Base-by-base conservation (phyloP, 345 rosid species). In the Melaleuca quinquenervia region DNA sequence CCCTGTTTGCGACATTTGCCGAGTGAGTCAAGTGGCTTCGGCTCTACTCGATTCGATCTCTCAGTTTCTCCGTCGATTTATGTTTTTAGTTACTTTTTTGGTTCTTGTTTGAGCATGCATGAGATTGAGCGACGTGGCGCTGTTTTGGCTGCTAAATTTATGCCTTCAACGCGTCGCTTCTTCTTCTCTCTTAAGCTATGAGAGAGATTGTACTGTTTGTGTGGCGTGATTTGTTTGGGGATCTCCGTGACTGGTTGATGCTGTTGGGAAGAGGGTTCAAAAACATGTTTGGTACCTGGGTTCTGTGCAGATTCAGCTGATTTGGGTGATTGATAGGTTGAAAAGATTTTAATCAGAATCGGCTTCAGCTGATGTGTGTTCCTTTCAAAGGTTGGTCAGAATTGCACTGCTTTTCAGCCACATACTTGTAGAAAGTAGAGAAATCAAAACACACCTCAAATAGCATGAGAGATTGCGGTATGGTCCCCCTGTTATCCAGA, bases 1-100 rank as follows among this genome's bases (percentile, higher is more conserved):
- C 78, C 99, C 99, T 89, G 93, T 91, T 53, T 97, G 99, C 85
- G 99, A 97, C 76, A 97, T 97, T 24, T 97, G 99, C 86, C 98
- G 90, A 88, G 99, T 97, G 90, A 84, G 82, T 50, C 52, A 0
- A 15, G 27, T 52, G 29, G 60, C 22, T 8, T 70, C 41, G 41
- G 4, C 41, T 41, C 41, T 2, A 41, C 41, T 41, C 41, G 41
- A 29, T 52, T 11, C 26, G 5, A 29, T 82, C 32, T 82, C 83
- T 50, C 60, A 1, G 55, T 29, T 52, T 8, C 14, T n/a, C 24
- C 29, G 21, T 60, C 50, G 0, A 14, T 58, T 32, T 29, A 11
- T 11, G 12, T 84, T 24, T 53, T 49, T 3, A 22, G n/a, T n/a
- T 3, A 11, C 51, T 44, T 44, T 22, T 3, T 54, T 55, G 13